A percentile compares a stretch with the other conserved stretches of the same genome.
These are phyloP conservation scores for Tetradesmus obliquus DNA, from an alignment of 139 green algal species.

Conservation along the genomic window DNA sequence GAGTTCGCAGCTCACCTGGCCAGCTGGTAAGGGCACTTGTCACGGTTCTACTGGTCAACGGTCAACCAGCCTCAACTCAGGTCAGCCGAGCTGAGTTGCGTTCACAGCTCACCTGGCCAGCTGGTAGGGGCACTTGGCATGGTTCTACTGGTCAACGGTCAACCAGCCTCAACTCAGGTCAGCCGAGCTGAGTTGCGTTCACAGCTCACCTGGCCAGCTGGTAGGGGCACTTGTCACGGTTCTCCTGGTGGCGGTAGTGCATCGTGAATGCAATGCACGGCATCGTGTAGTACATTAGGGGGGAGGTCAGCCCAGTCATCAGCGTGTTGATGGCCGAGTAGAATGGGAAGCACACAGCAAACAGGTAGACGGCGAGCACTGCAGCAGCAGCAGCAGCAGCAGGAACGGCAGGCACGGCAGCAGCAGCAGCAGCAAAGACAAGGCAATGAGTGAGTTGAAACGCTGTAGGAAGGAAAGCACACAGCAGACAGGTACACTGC, in stretches of 20 bases:
- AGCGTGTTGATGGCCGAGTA: slow-evolving; percentile 1
- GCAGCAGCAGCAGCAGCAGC: background rate
- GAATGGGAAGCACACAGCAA: background rate
- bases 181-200: too few species aligned
- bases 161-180: background rate
- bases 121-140: background rate
- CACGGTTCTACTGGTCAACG: background rate
- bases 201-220: background rate
- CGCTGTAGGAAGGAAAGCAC: background rate
- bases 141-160: background rate
- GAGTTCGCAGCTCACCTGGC: background rate
- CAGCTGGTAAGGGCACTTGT: background rate
- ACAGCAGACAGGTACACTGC: background rate
- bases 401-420: background rate
- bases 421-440: background rate
- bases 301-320: background rate
- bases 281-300: background rate
- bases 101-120: background rate
- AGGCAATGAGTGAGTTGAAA: background rate
- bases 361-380: slow-evolving; percentile 6
- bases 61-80: background rate
- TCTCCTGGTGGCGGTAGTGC: background rate
- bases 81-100: too few species aligned
- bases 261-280: background rate
- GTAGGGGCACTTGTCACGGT: background rate